Evolutionary conservation across 2,329 filamentous ascomycete species (phyloP).

Genomic region (Penicillium sp.): DNA sequence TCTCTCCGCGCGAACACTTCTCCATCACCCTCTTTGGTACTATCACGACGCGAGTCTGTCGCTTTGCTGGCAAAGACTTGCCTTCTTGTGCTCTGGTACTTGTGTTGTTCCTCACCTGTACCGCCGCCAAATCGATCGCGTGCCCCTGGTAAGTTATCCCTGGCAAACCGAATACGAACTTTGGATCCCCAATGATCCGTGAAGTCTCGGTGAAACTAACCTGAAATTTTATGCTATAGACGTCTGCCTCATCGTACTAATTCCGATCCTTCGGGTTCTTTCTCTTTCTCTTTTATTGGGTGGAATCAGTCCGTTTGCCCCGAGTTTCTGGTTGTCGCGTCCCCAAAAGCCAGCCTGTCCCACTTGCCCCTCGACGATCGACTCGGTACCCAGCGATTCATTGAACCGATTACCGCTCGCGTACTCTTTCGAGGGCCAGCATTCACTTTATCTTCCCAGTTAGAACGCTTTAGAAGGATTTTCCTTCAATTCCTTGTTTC

Average conservation of each 20-base stretch:
- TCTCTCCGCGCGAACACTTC: constrained; percentile 1
- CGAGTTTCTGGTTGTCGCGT: background rate
- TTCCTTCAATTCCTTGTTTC: background rate
- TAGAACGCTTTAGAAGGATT: background rate
- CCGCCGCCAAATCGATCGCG: constrained; percentile 9
- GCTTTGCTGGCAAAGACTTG: background rate
- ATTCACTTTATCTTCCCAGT: background rate
- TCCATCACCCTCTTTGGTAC: background rate
- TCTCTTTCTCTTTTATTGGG: background rate
- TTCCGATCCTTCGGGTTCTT: background rate
- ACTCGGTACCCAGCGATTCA: background rate
- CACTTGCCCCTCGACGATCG: constrained; percentile 1
- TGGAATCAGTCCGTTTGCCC: background rate
- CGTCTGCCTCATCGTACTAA: background rate
- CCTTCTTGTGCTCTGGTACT: background rate
- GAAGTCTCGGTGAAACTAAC: constrained; percentile 1
- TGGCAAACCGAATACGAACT: constrained; percentile 7
- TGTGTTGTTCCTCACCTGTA: background rate
- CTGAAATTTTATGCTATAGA: background rate
- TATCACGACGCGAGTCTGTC: background rate
- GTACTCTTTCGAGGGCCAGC: background rate
- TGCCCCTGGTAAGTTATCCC: constrained; percentile 28
- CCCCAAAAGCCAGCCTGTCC: constrained; percentile 6
- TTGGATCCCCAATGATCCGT: background rate
- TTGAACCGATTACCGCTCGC: background rate